Evolutionary conservation across 139 green algal genomes (phyloP).

Genomic region (Yamagishiella unicocca): DNA sequence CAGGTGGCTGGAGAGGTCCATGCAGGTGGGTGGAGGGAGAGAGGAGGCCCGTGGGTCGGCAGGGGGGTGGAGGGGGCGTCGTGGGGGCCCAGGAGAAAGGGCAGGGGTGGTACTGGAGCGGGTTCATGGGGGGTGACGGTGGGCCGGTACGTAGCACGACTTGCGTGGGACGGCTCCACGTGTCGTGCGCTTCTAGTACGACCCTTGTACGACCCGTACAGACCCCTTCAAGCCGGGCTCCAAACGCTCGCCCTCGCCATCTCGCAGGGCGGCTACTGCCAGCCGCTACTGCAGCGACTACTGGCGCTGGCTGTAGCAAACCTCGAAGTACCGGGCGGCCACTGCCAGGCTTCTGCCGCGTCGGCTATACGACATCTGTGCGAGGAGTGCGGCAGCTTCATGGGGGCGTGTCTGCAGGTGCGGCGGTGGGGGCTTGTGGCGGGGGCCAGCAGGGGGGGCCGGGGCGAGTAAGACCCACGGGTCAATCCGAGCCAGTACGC

Average conservation of each 20-base stretch:
- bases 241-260: too few species aligned
- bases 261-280: constrained; percentile 40
- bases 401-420: constrained; percentile 62
- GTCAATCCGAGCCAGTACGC: too few species aligned
- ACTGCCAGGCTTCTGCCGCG: constrained; percentile 47
- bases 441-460: not conserved
- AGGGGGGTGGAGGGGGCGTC: not conserved
- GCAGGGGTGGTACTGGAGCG: not conserved
- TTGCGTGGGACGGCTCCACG: too few species aligned
- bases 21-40: constrained; percentile 37
- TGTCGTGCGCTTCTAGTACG: too few species aligned
- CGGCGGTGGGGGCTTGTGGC: not conserved
- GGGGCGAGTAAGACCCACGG: too few species aligned
- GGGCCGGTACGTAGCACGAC: too few species aligned
- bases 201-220: too few species aligned
- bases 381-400: constrained; percentile 66
- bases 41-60: not conserved
- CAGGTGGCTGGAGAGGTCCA: constrained; percentile 66
- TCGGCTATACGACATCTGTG: constrained; percentile 74
- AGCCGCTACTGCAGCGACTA: constrained; percentile 38
- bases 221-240: too few species aligned
- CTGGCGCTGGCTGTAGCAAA: constrained; percentile 14
- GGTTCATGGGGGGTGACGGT: too few species aligned
- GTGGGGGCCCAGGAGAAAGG: not conserved
- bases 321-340: not conserved